These are phyloP conservation scores for Saturnispora diversa DNA, from an alignment of 805 yeast species.

Conservation along the genomic window DNA sequence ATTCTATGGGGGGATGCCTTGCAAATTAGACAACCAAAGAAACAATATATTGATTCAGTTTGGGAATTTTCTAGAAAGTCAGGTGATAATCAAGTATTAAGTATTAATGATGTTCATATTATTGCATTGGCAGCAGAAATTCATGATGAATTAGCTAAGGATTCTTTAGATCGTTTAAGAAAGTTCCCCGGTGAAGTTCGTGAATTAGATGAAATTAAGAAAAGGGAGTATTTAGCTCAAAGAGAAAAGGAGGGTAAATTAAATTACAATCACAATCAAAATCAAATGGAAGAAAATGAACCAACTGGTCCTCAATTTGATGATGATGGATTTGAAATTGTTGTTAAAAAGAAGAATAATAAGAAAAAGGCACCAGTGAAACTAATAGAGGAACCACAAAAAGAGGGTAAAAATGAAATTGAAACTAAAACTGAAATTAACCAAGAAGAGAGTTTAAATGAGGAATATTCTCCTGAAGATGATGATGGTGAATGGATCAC, in stretches of 20 bases:
- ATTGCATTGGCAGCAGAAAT: constrained; percentile 87
- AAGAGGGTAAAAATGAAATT: constrained; percentile 2
- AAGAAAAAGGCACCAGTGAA: constrained; percentile 7
- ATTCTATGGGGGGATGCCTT: constrained; percentile 72
- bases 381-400: not conserved
- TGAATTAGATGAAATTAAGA: constrained; percentile 33
- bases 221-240: constrained; percentile 20
- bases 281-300: constrained; percentile 18
- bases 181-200: constrained; percentile 49
- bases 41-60: constrained; percentile 55
- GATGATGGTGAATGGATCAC: constrained; percentile 91
- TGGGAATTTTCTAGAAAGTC: constrained; percentile 73
- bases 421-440: constrained; percentile 3
- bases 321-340: constrained; percentile 17
- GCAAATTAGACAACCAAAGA: constrained; percentile 67
- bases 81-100: constrained; percentile 84
- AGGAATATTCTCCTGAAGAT: constrained; percentile 58
- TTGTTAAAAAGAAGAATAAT: constrained; percentile 10
- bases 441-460: constrained; percentile 8
- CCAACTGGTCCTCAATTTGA: constrained; percentile 12
- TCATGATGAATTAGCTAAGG: constrained; percentile 54
- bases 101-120: constrained; percentile 86
- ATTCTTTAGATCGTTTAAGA: constrained; percentile 66
- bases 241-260: constrained; percentile 9
- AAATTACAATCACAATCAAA: constrained; percentile 9